Evolutionary conservation across 2,329 filamentous ascomycete species (phyloP).

Genomic region (Zasmidium angulare): DNA sequence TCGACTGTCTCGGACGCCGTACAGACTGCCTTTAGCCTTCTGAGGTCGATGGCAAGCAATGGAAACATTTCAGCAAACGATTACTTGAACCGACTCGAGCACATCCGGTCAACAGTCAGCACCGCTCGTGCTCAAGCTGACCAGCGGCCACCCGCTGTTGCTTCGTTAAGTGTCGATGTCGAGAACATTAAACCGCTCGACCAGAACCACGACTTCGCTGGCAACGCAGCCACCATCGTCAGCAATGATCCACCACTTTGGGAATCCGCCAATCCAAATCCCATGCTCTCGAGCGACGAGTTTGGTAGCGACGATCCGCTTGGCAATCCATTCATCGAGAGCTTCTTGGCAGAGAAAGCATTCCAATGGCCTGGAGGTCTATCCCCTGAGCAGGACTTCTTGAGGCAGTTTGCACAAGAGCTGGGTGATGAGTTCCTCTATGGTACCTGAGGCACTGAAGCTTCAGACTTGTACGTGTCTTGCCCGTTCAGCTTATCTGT

Average conservation of each 20-base stretch:
- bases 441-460: constrained; percentile 13
- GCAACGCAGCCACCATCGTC: not conserved
- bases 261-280: not conserved
- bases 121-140: constrained; percentile 1
- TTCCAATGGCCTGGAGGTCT: constrained; percentile 21
- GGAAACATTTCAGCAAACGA: constrained; percentile 46
- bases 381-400: constrained; percentile 16
- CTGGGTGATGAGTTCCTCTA: constrained; percentile 18
- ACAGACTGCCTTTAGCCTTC: constrained; percentile 41
- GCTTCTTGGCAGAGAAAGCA: constrained; percentile 22
- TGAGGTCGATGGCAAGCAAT: constrained; percentile 41
- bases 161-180: not conserved
- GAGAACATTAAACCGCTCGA: not conserved
- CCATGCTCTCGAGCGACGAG: constrained; percentile 8
- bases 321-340: constrained; percentile 23
- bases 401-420: constrained; percentile 21
- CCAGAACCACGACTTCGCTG: not conserved
- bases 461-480: not conserved
- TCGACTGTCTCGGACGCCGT: constrained; percentile 39
- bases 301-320: constrained; percentile 16
- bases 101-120: constrained; percentile 14
- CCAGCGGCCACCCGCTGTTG: not conserved
- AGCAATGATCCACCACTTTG: not conserved
- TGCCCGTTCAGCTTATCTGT: too few species aligned
- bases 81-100: constrained; percentile 43